These are phyloP conservation scores for Isoetes taiwanensis DNA, from an alignment of 75 land plant genomes.

Conservation along the genomic window DNA sequence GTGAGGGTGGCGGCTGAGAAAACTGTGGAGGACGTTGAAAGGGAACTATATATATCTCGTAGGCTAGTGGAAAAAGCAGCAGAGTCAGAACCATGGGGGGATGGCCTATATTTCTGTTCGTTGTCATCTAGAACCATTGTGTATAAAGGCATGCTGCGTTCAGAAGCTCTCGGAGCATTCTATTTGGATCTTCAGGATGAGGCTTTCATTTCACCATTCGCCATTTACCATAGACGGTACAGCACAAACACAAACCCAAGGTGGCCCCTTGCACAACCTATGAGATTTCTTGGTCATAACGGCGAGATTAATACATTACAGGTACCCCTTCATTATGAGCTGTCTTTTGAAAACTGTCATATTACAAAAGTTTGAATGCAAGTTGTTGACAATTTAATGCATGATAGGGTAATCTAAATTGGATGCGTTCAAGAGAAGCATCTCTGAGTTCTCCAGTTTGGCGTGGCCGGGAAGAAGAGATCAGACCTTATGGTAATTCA, in stretches of 20 bases:
- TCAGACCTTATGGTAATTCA: constrained; percentile 83
- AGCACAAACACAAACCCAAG: constrained; percentile 97
- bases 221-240: constrained; percentile 89
- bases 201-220: constrained; percentile 61
- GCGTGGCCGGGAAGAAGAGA: constrained; percentile 90
- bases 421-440: constrained; percentile 95
- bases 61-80: constrained; percentile 69
- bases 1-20: constrained; percentile 69
- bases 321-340: constrained; percentile 27
- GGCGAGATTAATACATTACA: constrained; percentile 99
- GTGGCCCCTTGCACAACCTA: constrained; percentile 99
- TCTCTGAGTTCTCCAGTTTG: constrained; percentile 76
- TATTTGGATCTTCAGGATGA: constrained; percentile 73
- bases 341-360: neutral
- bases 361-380: neutral
- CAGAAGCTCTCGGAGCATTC: constrained; percentile 69
- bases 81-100: constrained; percentile 54
- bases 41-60: constrained; percentile 82
- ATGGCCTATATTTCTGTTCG: constrained; percentile 83
- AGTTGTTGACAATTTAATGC: constrained; percentile 3
- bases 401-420: constrained; percentile 85
- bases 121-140: constrained; percentile 86
- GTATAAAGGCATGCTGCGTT: constrained; percentile 96
- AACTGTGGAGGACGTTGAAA: constrained; percentile 70
- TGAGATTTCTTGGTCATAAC: constrained; percentile 96